These are phyloP conservation scores for Rhizophagus prolifer DNA, from an alignment of 192 early-diverging fungal species.

Conservation along the genomic window DNA sequence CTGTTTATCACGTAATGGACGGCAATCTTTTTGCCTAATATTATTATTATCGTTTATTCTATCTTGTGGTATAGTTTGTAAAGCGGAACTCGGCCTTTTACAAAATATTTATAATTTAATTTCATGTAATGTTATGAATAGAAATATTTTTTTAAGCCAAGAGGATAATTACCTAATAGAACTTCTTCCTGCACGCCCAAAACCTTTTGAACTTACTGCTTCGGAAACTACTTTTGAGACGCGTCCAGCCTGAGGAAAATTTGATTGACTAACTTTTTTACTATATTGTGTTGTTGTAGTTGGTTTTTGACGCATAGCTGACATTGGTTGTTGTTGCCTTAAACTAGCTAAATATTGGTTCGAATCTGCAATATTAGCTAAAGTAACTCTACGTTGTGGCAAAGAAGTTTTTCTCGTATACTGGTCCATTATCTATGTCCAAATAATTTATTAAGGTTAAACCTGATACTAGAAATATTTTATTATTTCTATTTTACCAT, in stretches of 20 bases:
- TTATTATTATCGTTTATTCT: not conserved
- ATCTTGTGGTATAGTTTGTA: not conserved
- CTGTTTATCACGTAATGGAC: slow-evolving; percentile 62
- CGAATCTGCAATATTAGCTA: not conserved
- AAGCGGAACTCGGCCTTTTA: not conserved
- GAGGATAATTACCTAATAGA: not conserved
- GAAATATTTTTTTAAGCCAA: no score
- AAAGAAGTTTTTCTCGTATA: not conserved
- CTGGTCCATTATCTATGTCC: no score
- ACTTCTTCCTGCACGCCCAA: not conserved
- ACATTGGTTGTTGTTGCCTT: not conserved
- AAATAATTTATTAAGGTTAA: no score
- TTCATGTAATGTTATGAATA: no score
- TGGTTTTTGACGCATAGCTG: not conserved
- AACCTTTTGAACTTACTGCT: not conserved
- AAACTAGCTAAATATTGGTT: not conserved
- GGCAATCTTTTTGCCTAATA: slow-evolving; percentile 57
- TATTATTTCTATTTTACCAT: no score
- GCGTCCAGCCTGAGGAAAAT: not conserved
- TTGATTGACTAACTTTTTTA: not conserved
- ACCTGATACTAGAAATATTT: no score
- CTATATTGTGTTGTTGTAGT: no score
- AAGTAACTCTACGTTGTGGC: slow-evolving; percentile 3
- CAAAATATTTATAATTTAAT: no score
- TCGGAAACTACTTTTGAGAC: not conserved